A percentile compares a stretch with the other conserved stretches of the same genome.
Evolutionary conservation across 2,329 filamentous ascomycete genomes (phyloP).

Genomic region (Sarocladium kiliense): DNA sequence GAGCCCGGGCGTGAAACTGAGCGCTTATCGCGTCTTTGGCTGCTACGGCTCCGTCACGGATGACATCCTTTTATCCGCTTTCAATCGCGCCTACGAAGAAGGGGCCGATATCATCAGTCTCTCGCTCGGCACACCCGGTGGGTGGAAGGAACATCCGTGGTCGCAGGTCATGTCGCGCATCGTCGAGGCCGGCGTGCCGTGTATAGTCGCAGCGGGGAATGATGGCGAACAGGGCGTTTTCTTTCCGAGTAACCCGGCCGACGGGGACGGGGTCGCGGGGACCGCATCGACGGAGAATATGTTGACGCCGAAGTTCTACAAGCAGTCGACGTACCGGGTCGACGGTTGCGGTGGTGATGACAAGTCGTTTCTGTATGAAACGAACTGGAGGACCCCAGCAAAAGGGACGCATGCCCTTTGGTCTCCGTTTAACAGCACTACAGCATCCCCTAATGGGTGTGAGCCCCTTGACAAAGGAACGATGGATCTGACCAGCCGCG

Average conservation of each 20-base stretch:
- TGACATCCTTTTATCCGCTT: constrained; percentile 49
- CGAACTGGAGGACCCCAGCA: no score
- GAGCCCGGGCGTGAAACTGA: constrained; percentile 45
- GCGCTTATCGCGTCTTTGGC: constrained; percentile 47
- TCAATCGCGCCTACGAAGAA: constrained; percentile 49
- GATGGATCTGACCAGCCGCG: no score
- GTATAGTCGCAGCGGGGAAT: constrained; percentile 18
- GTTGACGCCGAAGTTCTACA: constrained; percentile 31
- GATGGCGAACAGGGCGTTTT: constrained; percentile 20
- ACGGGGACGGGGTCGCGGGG: constrained; percentile 12
- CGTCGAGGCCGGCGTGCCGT: constrained; percentile 21
- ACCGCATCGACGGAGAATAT: constrained; percentile 14
- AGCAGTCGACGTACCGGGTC: no score
- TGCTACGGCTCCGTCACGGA: constrained; percentile 38
- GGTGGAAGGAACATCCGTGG: constrained; percentile 32
- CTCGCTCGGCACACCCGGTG: constrained; percentile 16
- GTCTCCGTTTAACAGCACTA: no score
- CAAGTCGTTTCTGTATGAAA: no score
- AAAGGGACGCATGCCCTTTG: no score
- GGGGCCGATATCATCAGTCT: constrained; percentile 27
- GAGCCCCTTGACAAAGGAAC: no score
- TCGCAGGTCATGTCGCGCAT: constrained; percentile 37
- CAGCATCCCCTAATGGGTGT: no score
- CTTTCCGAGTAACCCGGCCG: constrained; percentile 11
- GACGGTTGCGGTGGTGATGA: no score